Conservation (phyloP, 2,329 filamentous ascomycete genomes). For the Xylaria sp. region DNA sequence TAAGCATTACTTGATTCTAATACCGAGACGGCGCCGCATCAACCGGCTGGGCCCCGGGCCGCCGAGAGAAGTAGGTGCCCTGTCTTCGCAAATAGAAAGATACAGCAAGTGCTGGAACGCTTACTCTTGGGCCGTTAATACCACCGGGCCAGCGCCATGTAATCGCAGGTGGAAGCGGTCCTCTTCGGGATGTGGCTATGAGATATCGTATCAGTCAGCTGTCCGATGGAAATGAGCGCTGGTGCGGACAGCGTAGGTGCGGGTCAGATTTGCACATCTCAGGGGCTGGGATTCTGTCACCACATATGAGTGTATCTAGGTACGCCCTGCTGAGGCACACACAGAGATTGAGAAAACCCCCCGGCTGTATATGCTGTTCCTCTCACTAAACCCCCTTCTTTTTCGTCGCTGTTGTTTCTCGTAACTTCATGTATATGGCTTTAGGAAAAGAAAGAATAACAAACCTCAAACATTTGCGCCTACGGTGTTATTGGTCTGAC, state of each 20-base stretch:
- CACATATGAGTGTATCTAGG: background rate
- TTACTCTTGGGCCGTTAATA: conserved; percentile 81
- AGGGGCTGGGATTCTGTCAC: conserved; percentile 11
- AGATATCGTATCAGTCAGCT: conserved; percentile 28
- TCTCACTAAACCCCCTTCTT: background rate
- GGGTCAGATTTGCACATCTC: conserved; percentile 10
- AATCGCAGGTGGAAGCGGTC: conserved; percentile 78
- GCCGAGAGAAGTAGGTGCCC: background rate
- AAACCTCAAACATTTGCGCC: conserved; percentile 46
- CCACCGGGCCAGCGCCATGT: conserved; percentile 84
- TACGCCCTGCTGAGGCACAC: background rate
- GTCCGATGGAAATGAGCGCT: conserved; percentile 6
- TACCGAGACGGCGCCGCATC: background rate
- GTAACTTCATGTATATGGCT: background rate
- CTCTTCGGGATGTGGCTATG: conserved; percentile 48
- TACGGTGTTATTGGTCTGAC: background rate
- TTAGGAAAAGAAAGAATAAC: conserved; percentile 18
- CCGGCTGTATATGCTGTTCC: background rate
- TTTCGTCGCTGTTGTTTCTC: background rate
- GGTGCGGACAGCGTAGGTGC: conserved; percentile 5
- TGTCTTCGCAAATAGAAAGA: background rate
- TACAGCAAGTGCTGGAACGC: conserved; percentile 38
- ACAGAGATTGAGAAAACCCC: background rate
- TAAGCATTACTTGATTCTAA: conserved; percentile 20
- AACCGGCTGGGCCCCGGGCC: background rate